A percentile compares a stretch with the other conserved stretches of the same genome.
Conservation (phyloP, 805 yeast genomes). For the Barnettozyma sucrosica region DNA sequence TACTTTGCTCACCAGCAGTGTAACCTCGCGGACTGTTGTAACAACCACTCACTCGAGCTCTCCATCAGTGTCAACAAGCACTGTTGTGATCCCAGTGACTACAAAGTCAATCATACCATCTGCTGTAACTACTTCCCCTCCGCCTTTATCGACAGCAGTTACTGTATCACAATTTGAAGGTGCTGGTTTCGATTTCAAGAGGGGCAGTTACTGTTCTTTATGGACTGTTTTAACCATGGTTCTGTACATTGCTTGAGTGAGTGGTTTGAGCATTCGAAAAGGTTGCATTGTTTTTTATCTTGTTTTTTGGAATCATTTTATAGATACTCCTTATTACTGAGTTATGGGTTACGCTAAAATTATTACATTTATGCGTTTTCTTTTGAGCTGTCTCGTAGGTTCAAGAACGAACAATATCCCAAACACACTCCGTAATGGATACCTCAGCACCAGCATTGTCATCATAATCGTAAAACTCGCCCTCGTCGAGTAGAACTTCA, state of each 20-base stretch:
- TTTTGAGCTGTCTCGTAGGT: not conserved
- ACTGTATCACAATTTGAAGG: conserved; percentile 10
- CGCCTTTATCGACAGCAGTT: not conserved
- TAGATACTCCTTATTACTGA: not conserved
- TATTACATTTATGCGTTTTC: not conserved
- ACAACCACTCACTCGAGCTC: conserved; percentile 9
- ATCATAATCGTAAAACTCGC: conserved; percentile 95
- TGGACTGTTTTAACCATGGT: not conserved
- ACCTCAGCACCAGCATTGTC: conserved; percentile 79
- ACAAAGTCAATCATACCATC: not conserved
- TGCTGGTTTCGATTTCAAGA: conserved; percentile 6
- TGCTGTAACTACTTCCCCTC: not conserved
- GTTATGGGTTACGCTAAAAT: not conserved
- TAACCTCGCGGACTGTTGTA: conserved; percentile 4
- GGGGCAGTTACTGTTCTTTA: not conserved
- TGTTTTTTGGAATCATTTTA: not conserved
- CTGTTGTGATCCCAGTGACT: not conserved
- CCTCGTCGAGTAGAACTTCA: conserved; percentile 68
- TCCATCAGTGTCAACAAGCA: conserved; percentile 2
- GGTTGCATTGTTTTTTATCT: not conserved
- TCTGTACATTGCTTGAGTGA: not conserved
- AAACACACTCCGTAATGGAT: conserved; percentile 65
- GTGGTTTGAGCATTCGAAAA: not conserved
- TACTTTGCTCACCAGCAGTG: conserved; percentile 14
- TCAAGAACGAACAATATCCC: conserved; percentile 44